A percentile compares a stretch with the other conserved stretches of the same genome.
phyloP scores from a whole-genome alignment of 306 rosid species.

The Acacia crassicarpa region DNA sequence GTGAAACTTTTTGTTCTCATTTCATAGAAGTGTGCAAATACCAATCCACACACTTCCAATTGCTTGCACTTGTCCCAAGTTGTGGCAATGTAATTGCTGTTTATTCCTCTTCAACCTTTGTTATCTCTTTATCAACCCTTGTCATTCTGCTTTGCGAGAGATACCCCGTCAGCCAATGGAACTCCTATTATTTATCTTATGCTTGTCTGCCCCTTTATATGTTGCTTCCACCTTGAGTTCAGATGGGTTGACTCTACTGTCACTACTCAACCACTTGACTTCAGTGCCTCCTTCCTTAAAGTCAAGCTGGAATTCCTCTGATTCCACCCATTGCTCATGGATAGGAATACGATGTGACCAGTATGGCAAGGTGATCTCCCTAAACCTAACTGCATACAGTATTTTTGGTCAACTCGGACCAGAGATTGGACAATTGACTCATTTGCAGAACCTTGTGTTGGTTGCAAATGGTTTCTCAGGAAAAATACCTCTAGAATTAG shows the following conservation, averaged over 20 bases:
- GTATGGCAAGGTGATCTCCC: conserved; percentile 39
- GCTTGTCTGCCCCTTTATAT: conserved; percentile 22
- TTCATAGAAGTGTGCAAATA: neutral
- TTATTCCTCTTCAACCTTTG: neutral
- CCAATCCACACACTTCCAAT: neutral
- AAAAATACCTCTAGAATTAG: conserved; percentile 38
- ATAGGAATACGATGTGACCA: conserved; percentile 59
- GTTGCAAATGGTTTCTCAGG: conserved; percentile 39
- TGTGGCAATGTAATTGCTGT: no score
- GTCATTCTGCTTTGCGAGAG: no score
- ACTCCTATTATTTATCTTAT: no score
- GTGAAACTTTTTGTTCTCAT: neutral
- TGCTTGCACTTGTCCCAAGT: no score
- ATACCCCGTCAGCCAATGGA: neutral
- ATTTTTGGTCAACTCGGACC: conserved; percentile 59
- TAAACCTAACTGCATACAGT: conserved; percentile 48
- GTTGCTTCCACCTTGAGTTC: conserved; percentile 40
- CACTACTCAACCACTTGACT: conserved; percentile 52
- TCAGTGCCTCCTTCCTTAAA: conserved; percentile 39
- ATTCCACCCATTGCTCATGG: conserved; percentile 84
- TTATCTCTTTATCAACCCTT: neutral
- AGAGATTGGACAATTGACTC: conserved; percentile 45
- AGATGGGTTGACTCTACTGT: conserved; percentile 54
- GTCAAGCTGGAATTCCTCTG: conserved; percentile 57
- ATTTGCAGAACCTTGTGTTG: conserved; percentile 42